These are phyloP conservation scores for Fusarium temperatum DNA, from an alignment of 2,329 filamentous ascomycete genomes.

Conservation along the genomic window DNA sequence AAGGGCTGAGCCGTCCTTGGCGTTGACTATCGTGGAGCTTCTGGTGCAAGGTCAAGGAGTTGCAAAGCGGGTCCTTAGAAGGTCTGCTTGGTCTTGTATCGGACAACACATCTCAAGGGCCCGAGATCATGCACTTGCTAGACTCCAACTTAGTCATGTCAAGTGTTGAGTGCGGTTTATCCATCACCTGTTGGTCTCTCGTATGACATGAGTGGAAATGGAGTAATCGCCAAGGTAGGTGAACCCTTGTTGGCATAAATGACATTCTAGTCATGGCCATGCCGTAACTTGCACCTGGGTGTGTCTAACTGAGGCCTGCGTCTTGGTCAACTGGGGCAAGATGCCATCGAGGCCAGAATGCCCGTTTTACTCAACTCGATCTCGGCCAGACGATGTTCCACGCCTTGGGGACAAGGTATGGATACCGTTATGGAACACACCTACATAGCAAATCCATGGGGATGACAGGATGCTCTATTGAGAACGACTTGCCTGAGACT, in stretches of 20 bases:
- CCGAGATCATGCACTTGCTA: background rate
- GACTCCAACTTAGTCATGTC: constrained; percentile 4
- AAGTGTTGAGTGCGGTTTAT: constrained; percentile 10
- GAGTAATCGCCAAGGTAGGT: constrained; percentile 17
- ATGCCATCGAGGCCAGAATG: background rate
- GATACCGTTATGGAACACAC: background rate
- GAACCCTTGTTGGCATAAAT: background rate
- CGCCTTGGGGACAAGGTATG: background rate
- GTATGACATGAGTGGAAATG: constrained; percentile 25
- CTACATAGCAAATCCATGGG: background rate
- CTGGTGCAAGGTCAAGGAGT: background rate
- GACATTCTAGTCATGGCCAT: constrained; percentile 2
- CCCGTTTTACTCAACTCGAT: background rate
- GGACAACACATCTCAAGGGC: constrained; percentile 13
- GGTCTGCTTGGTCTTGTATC: constrained; percentile 1
- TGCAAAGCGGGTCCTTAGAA: background rate
- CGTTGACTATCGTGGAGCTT: background rate
- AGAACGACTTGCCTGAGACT: constrained; percentile 7
- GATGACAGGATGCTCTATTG: background rate
- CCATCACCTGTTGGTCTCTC: constrained; percentile 10
- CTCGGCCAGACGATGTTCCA: background rate
- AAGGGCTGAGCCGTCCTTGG: background rate
- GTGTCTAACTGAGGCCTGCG: constrained; percentile 7
- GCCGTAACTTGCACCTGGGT: background rate
- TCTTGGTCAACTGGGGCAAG: background rate